A percentile compares a stretch with the other conserved stretches of the same genome.
Evolutionary conservation across 2,329 filamentous ascomycete genomes (phyloP).

Genomic region (Hymenoscyphus repandus): DNA sequence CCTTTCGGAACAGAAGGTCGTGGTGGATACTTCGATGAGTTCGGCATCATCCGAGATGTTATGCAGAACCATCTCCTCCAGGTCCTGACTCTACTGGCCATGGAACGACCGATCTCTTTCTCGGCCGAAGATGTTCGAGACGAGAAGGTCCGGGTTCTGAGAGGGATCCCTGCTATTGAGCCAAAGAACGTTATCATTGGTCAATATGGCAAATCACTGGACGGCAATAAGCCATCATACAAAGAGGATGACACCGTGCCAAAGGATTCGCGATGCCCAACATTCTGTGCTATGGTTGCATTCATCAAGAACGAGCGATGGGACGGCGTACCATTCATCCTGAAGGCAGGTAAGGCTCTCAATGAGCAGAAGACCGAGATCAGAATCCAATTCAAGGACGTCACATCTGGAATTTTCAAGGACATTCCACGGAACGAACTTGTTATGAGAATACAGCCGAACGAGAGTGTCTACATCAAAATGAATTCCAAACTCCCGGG

Average conservation of each 20-base stretch:
- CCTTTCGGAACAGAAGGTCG: slow-evolving; percentile 97
- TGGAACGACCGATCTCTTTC: slow-evolving; percentile 98
- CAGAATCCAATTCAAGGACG: slow-evolving; percentile 98
- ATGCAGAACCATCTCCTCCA: slow-evolving; percentile 99
- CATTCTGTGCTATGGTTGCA: slow-evolving; percentile 93
- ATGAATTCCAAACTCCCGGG: slow-evolving; percentile 99
- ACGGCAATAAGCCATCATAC: slow-evolving; percentile 94
- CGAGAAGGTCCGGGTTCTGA: slow-evolving; percentile 94
- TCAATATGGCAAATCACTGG: slow-evolving; percentile 93
- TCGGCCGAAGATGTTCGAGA: slow-evolving; percentile 97
- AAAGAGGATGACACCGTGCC: slow-evolving; percentile 98
- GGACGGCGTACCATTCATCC: slow-evolving; percentile 98
- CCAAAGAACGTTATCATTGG: slow-evolving; percentile 99
- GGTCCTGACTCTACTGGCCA: slow-evolving; percentile 90
- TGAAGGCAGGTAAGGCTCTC: slow-evolving; percentile 97
- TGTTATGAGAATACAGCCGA: slow-evolving; percentile 97
- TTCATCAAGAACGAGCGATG: slow-evolving; percentile 99
- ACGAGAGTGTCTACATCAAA: slow-evolving; percentile 99
- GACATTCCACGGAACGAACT: slow-evolving; percentile 99
- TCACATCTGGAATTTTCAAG: slow-evolving; percentile 99
- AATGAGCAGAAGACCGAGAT: slow-evolving; percentile 99
- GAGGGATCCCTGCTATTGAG: slow-evolving; percentile 89
- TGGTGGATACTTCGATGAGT: slow-evolving; percentile 98
- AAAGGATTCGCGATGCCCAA: slow-evolving; percentile 94
- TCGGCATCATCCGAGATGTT: slow-evolving; percentile 97